Evolutionary conservation across 768 basidiomycete genomes (phyloP), one percentile per base, ranked within the genome.

Genomic region (Lentinula aciculospora): DNA sequence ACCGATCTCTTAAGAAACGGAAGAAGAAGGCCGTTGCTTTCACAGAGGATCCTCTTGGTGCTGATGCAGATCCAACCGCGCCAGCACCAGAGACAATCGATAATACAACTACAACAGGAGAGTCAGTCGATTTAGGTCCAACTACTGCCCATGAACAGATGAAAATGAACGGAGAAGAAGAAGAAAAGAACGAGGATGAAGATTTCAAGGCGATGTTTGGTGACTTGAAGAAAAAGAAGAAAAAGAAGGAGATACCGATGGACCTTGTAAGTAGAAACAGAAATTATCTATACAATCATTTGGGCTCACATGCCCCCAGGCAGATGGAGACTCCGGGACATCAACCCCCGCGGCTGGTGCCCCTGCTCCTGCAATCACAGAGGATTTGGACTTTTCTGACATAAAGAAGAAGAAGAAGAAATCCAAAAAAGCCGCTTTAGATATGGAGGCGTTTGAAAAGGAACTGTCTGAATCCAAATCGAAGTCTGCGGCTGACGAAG

Each of bases 371-470:
- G 68, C 79, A 57, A 77, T 77, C 4, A 76, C 82, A 10, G 92
- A 89, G 60, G 94, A 94, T 64, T 79, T 95, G 58, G 92, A 94
- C 74, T 98, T 98, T 70, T 92, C 90, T 6, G 96, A 98, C 69
- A 79, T 98, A 71, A 97, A 98, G 78, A 96, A 94, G 80, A 95
- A 95, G 79, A 95, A 94, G 75, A 94, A 94, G 68, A 79, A 81
- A 29, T 74, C 87, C 75, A 96, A 95, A 77, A 98, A 96, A 75
- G 82, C 88, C 19, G 84, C 90, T 2, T 86, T 89, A 53, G 92
- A 94, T 69, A 76, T 96, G 65, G 93, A 96, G 68, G 94, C 92
- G 1, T 96, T 97, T 65, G 94, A 96, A 78, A 94, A 92, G 71
- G 92, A 94, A 72, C 75, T 96, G 42, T 85, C 85, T 61, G 82